Evolutionary conservation across 2,329 filamentous ascomycete genomes (phyloP).

Genomic region (Emergomyces pasteurianus): DNA sequence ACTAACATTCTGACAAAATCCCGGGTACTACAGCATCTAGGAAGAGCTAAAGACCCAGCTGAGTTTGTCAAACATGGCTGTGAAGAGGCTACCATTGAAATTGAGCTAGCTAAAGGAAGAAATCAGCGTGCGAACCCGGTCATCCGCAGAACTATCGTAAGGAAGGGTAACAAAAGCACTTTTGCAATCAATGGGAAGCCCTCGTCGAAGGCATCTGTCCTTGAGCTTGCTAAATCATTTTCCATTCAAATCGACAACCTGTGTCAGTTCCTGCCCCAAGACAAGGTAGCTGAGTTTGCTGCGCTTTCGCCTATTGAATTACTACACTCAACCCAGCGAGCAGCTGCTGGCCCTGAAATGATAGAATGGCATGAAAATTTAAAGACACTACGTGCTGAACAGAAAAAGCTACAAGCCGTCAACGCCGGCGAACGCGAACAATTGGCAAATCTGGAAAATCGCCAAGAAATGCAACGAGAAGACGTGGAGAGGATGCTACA

Average conservation of each 20-base stretch:
- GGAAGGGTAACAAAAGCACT: constrained; percentile 68
- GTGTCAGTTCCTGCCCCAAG: constrained; percentile 93
- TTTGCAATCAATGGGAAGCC: constrained; percentile 64
- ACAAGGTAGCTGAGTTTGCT: constrained; percentile 90
- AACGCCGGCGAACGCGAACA: constrained; percentile 49
- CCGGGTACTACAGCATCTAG: constrained; percentile 48
- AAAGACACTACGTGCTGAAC: constrained; percentile 55
- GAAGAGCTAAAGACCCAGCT: constrained; percentile 69
- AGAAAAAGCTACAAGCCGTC: constrained; percentile 52
- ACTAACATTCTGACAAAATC: neutral
- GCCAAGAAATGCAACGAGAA: constrained; percentile 61
- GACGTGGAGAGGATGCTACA: constrained; percentile 78
- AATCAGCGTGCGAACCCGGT: constrained; percentile 50
- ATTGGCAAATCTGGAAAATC: constrained; percentile 55
- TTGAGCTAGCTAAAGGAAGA: constrained; percentile 65
- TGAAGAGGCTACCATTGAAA: constrained; percentile 68
- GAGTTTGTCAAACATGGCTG: constrained; percentile 91
- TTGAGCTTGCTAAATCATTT: constrained; percentile 55
- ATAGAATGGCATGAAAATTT: constrained; percentile 64
- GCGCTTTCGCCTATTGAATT: constrained; percentile 69
- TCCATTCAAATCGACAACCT: constrained; percentile 96
- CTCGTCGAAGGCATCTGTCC: constrained; percentile 50
- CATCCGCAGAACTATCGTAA: constrained; percentile 63
- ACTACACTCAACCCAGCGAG: constrained; percentile 73
- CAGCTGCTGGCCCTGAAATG: constrained; percentile 74